Base-by-base conservation (phyloP, 208 protist genomes). In the Phytomonas francai region DNA sequence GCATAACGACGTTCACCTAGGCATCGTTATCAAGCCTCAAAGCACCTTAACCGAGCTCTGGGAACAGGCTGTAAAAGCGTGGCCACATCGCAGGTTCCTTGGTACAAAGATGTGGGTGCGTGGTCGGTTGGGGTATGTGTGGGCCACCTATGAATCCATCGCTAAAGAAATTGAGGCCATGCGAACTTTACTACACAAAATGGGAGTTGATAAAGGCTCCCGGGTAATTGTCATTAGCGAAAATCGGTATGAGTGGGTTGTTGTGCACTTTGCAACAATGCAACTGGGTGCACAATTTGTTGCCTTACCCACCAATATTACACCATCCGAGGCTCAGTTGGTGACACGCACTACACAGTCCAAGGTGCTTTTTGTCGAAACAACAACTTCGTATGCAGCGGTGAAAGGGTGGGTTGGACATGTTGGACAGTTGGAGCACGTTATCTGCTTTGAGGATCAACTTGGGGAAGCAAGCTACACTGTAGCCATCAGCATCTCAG, bases 241-340 rank as follows among this genome's bases (percentile, higher is more conserved):
- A 68, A 96, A 96, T 69, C 86, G 91, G 25, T 96, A 96, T 68
- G 91, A 96, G 71, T 96, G 91, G 88, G 82, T 96, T 6, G 91
- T 94, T 63, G 88, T 94, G 33, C 91, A 96, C 68, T 83, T 94
- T 65, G 91, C 91, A 29, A 87, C 88, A 0, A 83, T 96, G 76
- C 86, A 94, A 67, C 83, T 96, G 11, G 91, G 91, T 6, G 91
- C 80, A 12, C 88, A 96, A 39, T 94, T 96, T 74, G 91, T 96
- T 8, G 77, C 86, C 22, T 72, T 96, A n/a, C 88, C 91, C 0
- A 96, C 91, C 32, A 96, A 92, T 67, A 77, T 96, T 32, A 96
- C 91, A 29, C 91, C 91, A 12, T 84, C 83, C 14, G 88, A 94
- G 78, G 91, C 91, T 42, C 84, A 91, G 68, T 68, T 85, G 29